Base-by-base conservation (phyloP, 345 rosid genomes). In the Gossypium turneri region DNA sequence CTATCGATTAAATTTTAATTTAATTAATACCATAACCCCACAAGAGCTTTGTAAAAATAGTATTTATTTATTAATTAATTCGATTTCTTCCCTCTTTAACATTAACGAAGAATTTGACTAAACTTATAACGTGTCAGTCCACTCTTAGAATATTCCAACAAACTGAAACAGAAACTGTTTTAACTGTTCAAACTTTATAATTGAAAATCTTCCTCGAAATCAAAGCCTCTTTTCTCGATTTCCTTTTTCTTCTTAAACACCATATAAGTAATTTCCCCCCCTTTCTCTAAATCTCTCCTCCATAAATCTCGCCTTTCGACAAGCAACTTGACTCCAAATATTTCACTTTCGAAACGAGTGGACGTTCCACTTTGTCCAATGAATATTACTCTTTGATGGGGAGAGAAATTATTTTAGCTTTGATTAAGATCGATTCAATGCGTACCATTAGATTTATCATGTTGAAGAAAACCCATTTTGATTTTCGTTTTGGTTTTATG, bases 331-430 rank as follows among this genome's bases (percentile, higher is more conserved):
- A 65, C 69, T 60, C 84, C 86, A 20, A 58, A 47, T 61, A 72
- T 69, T 57, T 82, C 81, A 85, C 82, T 82, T 68, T 82, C 83
- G 72, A 44, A 8, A 25, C 84, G 71, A 85, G 85, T 79, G 88
- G 87, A 64, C 65, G 7, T 1, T 41, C 38, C 84, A 75, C 86
- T 75, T 56, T 71, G 77, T 55, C 52, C 61, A 27, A 29, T 61
- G 3, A 27, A 61, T 29, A 61, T 27, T 58, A 24, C 63, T 4
- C 70, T 43, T 19, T 56, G 74, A 56, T 8, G 24, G 29, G 34
- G 51, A 57, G 44, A 60, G 68, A 73, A 59, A 60, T 47, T 73
- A 9, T 12, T 22, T 62, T 59, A 45, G 15, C 67, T 73, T 73
- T 73, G 25, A 38, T 59, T 44, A 9, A 27, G 34, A 22, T 53